A percentile compares a stretch with the other conserved stretches of the same genome.
phyloP scores from a whole-genome alignment of 345 rosid species.

The Eucalyptus lansdowneana region DNA sequence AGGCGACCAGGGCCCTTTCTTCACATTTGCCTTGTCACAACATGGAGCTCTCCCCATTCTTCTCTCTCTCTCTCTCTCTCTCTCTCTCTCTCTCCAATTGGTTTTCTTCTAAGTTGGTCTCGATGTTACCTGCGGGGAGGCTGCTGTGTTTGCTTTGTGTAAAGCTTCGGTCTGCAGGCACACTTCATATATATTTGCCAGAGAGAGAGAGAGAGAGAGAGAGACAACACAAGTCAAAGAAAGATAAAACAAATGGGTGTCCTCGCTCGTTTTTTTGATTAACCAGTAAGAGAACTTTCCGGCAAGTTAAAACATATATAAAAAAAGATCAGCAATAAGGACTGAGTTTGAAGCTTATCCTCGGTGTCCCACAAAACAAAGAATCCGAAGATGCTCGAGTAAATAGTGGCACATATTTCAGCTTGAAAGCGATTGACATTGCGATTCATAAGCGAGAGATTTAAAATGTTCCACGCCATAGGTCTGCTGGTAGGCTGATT shows the following conservation, averaged over 20 bases:
- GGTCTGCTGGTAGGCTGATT: neutral
- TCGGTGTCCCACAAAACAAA: neutral
- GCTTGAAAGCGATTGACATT: neutral
- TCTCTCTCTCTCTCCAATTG: neutral
- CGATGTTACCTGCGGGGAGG: neutral
- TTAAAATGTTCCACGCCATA: neutral
- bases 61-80: neutral
- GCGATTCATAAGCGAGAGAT: neutral
- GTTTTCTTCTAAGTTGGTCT: neutral
- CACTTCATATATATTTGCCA: neutral
- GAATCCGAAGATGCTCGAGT: neutral
- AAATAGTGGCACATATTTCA: neutral
- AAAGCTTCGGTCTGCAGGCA: neutral
- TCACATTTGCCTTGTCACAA: conserved; percentile 84
- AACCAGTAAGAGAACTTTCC: neutral
- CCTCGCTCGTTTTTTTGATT: neutral
- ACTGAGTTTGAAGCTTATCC: neutral
- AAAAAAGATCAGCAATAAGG: neutral
- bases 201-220: neutral
- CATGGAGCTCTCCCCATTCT: conserved; percentile 94
- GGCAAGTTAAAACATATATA: neutral
- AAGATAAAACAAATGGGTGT: neutral
- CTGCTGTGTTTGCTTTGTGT: neutral
- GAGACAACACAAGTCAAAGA: neutral
- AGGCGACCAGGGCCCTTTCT: conserved; percentile 97